Evolutionary conservation across 1,284 basidiomycete genomes (phyloP), one percentile per base, ranked within the genome.

Genomic region (Coniophora puteana): DNA sequence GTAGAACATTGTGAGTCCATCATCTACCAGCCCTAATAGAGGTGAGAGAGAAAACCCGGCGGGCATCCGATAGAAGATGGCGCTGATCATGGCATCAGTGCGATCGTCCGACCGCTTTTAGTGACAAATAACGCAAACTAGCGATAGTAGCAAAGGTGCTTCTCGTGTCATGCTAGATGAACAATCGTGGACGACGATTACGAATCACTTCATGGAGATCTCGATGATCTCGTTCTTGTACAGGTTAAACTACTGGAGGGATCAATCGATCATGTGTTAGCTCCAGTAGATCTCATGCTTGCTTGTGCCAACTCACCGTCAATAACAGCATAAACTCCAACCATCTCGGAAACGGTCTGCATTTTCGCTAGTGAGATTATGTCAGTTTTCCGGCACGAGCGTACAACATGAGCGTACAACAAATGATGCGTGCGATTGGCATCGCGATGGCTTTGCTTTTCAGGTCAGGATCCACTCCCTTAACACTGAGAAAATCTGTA

Each of bases 101-200:
- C 93, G 46, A 99, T 99, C 64, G 99, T 98, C 29, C 99, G 70
- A 5, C 96, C 96, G 48, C 93, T 85, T 57, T 99, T 96, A 50
- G 99, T 99, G 52, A 99, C 95, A 58, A 99, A 99, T 59, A 99
- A 95, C 0, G 94, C 93, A 14, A 99, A 77, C 63, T 99, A 99
- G 18, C 92, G 93, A 41, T 99, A 99, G 59, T 96, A 99, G 64
- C 95, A 99, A 0, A 99, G 94, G 0, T 93, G 80, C 63, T 96
- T 96, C 65, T 88, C 3, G 95, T 98, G 57, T 86, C 82, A n/a
- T 77, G 73, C 11, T 95, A 83, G 48, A 99, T 99, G 95, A 98
- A 62, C 95, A 99, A 20, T 96, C 85, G 56, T 96, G 99, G 0
- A 94, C 95, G 4, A 98, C 94, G 1, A 99, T 96, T 0, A 93